A percentile compares a stretch with the other conserved stretches of the same genome.
phyloP scores from a whole-genome alignment of 1,284 basidiomycete species.

The Puccinia horiana region DNA sequence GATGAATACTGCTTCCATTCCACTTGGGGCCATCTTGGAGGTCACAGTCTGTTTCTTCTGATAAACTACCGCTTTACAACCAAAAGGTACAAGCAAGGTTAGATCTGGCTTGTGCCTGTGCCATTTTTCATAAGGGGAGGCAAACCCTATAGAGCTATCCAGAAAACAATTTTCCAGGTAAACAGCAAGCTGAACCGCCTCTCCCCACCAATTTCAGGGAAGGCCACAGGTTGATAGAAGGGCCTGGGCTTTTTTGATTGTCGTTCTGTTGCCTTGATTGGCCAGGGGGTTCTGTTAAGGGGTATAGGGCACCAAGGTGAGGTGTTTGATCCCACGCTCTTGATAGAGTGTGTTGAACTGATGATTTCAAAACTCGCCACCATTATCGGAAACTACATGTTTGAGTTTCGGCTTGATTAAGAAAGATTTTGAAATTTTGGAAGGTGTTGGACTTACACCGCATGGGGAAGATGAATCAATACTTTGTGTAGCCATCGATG shows the following conservation, averaged over 20 bases:
- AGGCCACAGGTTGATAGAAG: not conserved
- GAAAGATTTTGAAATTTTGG: not conserved
- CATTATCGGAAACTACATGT: not conserved
- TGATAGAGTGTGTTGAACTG: not conserved
- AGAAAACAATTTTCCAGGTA: conserved; percentile 2
- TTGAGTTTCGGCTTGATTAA: not conserved
- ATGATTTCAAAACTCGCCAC: not conserved
- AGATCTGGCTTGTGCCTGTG: not conserved
- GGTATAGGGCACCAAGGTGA: not conserved
- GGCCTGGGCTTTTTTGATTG: not conserved
- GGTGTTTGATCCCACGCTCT: not conserved
- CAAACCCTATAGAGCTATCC: not conserved
- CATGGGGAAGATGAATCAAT: not conserved
- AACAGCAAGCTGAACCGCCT: not conserved
- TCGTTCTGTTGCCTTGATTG: not conserved
- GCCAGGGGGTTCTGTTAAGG: conserved; percentile 3
- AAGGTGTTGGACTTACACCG: not conserved
- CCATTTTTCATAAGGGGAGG: not conserved
- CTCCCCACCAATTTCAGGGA: not conserved
- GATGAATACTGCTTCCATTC: not conserved
- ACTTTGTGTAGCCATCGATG: not conserved
- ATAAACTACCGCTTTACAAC: not conserved
- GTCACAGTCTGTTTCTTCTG: not conserved
- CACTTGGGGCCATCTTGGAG: not conserved
- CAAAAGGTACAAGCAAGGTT: not conserved